Conservation (phyloP, 345 rosid genomes). For the Raphanus raphanistrum region DNA sequence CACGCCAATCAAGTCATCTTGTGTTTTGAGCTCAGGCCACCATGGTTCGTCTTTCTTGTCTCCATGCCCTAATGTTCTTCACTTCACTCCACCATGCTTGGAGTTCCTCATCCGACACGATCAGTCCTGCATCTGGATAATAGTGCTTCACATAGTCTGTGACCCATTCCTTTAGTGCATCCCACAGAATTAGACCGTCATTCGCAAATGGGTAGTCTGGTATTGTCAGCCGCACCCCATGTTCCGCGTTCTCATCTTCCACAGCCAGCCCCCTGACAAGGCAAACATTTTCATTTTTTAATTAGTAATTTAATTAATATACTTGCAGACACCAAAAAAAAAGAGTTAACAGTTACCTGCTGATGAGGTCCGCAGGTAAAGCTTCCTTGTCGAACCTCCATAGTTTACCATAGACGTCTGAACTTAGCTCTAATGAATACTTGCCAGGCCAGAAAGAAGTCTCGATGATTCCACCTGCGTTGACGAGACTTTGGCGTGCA, state of each 20-base stretch:
- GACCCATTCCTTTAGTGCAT: slow-evolving; percentile 39
- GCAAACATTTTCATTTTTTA: neutral
- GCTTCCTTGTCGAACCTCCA: slow-evolving; percentile 43
- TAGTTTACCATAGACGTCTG: slow-evolving; percentile 40
- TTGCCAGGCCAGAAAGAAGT: slow-evolving; percentile 57
- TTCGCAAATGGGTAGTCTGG: slow-evolving; percentile 41
- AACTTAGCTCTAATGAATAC: slow-evolving; percentile 55
- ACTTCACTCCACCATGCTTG: slow-evolving; percentile 44
- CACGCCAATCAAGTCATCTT: slow-evolving; percentile 32
- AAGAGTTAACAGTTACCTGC: slow-evolving; percentile 20
- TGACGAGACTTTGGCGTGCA: slow-evolving; percentile 59
- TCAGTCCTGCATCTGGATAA: slow-evolving; percentile 20
- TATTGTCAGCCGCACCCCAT: slow-evolving; percentile 34
- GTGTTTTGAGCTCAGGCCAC: slow-evolving; percentile 39
- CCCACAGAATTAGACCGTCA: slow-evolving; percentile 40
- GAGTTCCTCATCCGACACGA: slow-evolving; percentile 32
- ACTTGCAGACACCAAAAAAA: too few species aligned
- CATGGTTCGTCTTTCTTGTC: slow-evolving; percentile 45
- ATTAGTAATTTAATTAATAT: neutral
- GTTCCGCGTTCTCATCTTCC: slow-evolving; percentile 29
- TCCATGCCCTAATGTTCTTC: slow-evolving; percentile 31
- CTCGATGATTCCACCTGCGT: slow-evolving; percentile 67
- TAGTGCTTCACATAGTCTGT: slow-evolving; percentile 40
- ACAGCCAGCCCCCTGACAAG: slow-evolving; percentile 35
- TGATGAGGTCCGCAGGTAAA: slow-evolving; percentile 41